Evolutionary conservation across 768 basidiomycete genomes (phyloP).

Genomic region (Naganishia randhawae): DNA sequence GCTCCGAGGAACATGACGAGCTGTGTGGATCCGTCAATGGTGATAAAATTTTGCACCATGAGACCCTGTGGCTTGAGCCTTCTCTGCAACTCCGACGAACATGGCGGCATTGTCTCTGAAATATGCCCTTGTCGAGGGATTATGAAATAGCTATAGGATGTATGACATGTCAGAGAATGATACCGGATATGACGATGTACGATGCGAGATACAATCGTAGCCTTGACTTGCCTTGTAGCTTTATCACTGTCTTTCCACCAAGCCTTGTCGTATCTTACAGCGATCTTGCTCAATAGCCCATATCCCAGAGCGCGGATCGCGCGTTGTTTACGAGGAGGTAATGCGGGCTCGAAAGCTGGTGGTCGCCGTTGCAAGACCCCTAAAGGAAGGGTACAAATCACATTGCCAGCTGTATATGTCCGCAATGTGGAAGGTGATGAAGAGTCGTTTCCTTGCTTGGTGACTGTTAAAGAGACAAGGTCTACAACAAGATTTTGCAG

Average conservation of each 20-base stretch:
- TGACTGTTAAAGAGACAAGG: neutral
- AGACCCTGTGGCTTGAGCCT: conserved; percentile 14
- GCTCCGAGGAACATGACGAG: conserved; percentile 24
- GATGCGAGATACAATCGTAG: neutral
- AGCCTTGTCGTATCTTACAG: conserved; percentile 39
- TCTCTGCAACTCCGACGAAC: neutral
- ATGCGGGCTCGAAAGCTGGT: conserved; percentile 33
- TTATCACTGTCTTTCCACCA: conserved; percentile 45
- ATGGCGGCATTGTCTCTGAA: conserved; percentile 20
- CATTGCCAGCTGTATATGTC: conserved; percentile 33
- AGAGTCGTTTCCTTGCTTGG: neutral
- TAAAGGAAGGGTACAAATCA: conserved; percentile 47
- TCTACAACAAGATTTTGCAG: neutral
- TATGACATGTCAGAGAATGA: neutral
- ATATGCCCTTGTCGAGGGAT: neutral
- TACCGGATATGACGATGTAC: neutral
- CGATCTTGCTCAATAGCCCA: conserved; percentile 45
- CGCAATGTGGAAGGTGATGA: neutral
- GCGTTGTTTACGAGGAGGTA: conserved; percentile 36
- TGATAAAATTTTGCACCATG: conserved; percentile 19
- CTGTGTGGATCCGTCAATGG: conserved; percentile 16
- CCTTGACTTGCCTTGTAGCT: neutral
- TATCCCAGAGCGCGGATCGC: conserved; percentile 41
- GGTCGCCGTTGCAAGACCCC: conserved; percentile 42
- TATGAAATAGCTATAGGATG: neutral